phyloP scores from a whole-genome alignment of 1,284 basidiomycete species.

The Mycena sp. region DNA sequence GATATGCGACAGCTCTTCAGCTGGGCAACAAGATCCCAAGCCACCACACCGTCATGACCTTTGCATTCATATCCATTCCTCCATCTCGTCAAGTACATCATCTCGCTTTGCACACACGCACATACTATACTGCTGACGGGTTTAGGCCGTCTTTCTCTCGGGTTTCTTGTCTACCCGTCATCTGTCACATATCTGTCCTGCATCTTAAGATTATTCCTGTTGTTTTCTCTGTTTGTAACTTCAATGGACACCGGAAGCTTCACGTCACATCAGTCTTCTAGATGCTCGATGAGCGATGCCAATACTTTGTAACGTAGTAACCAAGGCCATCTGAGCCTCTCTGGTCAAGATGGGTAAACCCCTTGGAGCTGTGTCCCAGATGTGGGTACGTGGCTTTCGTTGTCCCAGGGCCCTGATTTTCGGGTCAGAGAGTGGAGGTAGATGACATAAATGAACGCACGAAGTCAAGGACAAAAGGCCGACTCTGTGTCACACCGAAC shows the following conservation, averaged over 20 bases:
- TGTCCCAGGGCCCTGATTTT: constrained; percentile 60
- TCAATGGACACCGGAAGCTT: constrained; percentile 23
- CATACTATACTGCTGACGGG: constrained; percentile 20
- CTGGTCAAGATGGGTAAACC: constrained; percentile 27
- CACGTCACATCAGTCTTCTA: not conserved
- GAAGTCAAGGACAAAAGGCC: constrained; percentile 82
- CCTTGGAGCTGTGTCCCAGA: constrained; percentile 40
- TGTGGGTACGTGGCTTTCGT: constrained; percentile 64
- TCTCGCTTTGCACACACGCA: constrained; percentile 29
- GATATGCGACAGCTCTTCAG: constrained; percentile 81
- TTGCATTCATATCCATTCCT: constrained; percentile 31
- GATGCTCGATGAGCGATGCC: constrained; percentile 34
- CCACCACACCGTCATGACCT: constrained; percentile 41
- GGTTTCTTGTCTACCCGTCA: constrained; percentile 37
- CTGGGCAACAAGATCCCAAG: constrained; percentile 71
- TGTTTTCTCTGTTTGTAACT: constrained; percentile 8
- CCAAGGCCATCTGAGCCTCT: constrained; percentile 57
- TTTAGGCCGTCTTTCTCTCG: constrained; percentile 31
- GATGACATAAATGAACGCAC: constrained; percentile 44
- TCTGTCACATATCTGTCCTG: constrained; percentile 27
- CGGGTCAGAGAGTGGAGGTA: not conserved
- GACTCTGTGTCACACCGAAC: constrained; percentile 77
- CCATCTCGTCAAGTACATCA: constrained; percentile 33
- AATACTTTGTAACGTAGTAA: constrained; percentile 65
- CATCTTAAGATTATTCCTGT: constrained; percentile 22